phyloP scores from a whole-genome alignment of 257 asterid species.

The Nicotiana noctiflora region DNA sequence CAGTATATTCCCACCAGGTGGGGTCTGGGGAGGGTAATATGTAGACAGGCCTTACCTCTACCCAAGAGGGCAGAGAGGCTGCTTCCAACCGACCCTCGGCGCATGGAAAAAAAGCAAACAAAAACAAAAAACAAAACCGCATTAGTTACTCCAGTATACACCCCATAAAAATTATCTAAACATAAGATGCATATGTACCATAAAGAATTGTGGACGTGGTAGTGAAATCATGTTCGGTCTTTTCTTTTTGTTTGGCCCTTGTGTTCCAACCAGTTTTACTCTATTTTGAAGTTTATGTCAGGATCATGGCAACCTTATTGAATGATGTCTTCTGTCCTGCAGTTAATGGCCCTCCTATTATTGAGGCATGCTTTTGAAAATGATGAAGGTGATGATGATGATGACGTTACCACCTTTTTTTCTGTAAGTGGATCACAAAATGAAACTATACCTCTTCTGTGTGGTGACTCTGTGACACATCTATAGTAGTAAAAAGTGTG shows the following conservation, averaged over 20 bases:
- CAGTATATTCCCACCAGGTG: no score
- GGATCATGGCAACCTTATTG: not conserved
- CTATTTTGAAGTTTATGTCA: not conserved
- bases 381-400: constrained; percentile 35
- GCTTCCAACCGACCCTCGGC: no score
- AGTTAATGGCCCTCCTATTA: constrained; percentile 43
- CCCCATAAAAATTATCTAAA: no score
- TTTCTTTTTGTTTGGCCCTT: not conserved
- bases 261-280: not conserved
- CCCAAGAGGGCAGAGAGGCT: no score
- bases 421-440: constrained; percentile 22
- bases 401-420: constrained; percentile 34
- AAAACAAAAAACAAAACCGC: no score
- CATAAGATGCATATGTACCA: no score
- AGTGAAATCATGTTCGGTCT: not conserved
- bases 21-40: no score
- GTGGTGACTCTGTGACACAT: not conserved
- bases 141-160: no score
- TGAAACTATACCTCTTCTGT: not conserved
- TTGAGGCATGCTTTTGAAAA: constrained; percentile 41
- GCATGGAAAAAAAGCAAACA: no score
- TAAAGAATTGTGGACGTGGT: not conserved
- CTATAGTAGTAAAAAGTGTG: not conserved
- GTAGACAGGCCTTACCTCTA: no score
- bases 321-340: not conserved